Evolutionary conservation across 306 rosid species (phyloP).

Genomic region (Quercus alba): DNA sequence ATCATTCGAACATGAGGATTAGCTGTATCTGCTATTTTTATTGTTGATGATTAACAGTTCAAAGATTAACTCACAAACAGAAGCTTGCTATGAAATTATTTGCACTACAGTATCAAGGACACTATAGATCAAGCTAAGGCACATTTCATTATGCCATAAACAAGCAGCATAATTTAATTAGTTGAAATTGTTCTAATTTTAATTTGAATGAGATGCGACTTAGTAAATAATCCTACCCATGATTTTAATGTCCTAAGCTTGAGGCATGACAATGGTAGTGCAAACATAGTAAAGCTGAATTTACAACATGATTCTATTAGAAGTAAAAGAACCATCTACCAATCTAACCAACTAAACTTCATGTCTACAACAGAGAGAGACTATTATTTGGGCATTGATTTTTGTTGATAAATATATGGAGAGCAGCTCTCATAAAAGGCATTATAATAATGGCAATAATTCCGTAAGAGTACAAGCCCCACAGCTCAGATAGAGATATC

Average conservation of each 20-base stretch:
- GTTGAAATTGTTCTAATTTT: background rate
- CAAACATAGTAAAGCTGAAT: constrained; percentile 86
- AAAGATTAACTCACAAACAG: constrained; percentile 3
- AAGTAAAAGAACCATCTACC: constrained; percentile 19
- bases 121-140: background rate
- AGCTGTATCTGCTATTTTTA: constrained; percentile 59
- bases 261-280: constrained; percentile 51
- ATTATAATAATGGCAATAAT: background rate
- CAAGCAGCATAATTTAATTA: constrained; percentile 11
- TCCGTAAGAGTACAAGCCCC: background rate
- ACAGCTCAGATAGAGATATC: background rate
- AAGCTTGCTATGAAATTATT: constrained; percentile 14
- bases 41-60: constrained; percentile 5
- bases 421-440: background rate
- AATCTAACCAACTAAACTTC: background rate
- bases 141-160: constrained; percentile 4
- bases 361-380: background rate
- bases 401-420: constrained; percentile 1
- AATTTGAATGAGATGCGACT: constrained; percentile 6
- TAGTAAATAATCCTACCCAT: constrained; percentile 36
- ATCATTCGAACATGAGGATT: constrained; percentile 65
- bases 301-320: constrained; percentile 27
- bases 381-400: constrained; percentile 2
- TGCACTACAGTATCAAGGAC: constrained; percentile 9
- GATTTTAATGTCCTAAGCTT: constrained; percentile 41